phyloP scores from a whole-genome alignment of 371 early-diverging fungal genomes.

The Synchytrium microbalum region DNA sequence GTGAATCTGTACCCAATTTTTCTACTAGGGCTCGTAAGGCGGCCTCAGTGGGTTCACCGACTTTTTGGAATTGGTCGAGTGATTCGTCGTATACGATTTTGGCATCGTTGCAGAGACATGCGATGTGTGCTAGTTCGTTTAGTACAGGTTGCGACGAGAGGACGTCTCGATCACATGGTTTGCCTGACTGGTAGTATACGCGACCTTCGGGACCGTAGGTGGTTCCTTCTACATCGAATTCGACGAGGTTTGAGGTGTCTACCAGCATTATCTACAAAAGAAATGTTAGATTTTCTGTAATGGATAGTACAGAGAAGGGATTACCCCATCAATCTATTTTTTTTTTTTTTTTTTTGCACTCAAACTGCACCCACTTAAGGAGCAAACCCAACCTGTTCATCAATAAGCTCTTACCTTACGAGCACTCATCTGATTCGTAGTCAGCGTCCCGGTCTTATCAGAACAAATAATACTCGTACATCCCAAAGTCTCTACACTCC shows the following conservation, averaged over 20 bases:
- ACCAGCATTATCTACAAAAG: conserved; percentile 2
- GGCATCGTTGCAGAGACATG: conserved; percentile 90
- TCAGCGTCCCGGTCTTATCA: conserved; percentile 98
- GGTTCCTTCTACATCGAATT: conserved; percentile 68
- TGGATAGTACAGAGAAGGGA: no score
- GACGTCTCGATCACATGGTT: conserved; percentile 29
- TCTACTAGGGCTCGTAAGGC: conserved; percentile 89
- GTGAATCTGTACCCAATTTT: conserved; percentile 74
- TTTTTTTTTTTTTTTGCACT: no score
- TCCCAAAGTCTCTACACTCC: conserved; percentile 93
- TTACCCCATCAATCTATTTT: no score
- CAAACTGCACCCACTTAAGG: no score
- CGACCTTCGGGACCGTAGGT: conserved; percentile 79
- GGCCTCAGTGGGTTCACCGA: conserved; percentile 99
- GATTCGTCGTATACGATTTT: conserved; percentile 67
- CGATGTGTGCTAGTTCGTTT: conserved; percentile 69
- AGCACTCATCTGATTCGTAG: conserved; percentile 96
- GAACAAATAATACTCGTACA: conserved; percentile 96
- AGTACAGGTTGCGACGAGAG: conserved; percentile 46
- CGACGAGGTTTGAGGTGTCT: conserved; percentile 45
- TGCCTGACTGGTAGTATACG: conserved; percentile 44
- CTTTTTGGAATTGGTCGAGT: conserved; percentile 48
- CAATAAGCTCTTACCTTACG: conserved; percentile 58
- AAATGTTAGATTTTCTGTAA: no score
- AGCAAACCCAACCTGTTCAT: no score